phyloP scores from a whole-genome alignment of 495 filamentous ascomycete genomes.

The Podospora conica region DNA sequence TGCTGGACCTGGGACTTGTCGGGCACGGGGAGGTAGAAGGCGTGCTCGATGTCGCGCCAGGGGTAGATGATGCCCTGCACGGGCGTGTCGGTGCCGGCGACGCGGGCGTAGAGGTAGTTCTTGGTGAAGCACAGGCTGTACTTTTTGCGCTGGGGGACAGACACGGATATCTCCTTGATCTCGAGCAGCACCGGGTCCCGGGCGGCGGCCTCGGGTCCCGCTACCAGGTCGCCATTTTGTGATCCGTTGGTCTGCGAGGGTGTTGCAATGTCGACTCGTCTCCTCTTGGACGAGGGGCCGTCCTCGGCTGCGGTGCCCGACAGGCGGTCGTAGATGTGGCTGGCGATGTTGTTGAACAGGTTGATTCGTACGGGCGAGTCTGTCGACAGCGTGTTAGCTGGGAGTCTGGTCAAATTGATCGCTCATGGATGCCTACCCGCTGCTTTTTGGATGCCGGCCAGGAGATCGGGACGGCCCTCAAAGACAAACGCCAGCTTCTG shows the following conservation, averaged over 20 bases:
- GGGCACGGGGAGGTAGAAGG: slow-evolving; percentile 77
- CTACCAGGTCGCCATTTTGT: neutral
- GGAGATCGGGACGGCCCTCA: slow-evolving; percentile 39
- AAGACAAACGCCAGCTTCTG: slow-evolving; percentile 40
- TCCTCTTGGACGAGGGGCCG: slow-evolving; percentile 41
- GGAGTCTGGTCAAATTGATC: neutral
- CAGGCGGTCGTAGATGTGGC: slow-evolving; percentile 39
- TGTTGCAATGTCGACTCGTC: slow-evolving; percentile 43
- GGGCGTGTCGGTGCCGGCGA: slow-evolving; percentile 55
- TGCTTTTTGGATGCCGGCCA: slow-evolving; percentile 38
- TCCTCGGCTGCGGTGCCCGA: slow-evolving; percentile 21
- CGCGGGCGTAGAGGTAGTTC: slow-evolving; percentile 61
- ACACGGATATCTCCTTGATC: slow-evolving; percentile 66
- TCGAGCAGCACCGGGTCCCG: slow-evolving; percentile 49
- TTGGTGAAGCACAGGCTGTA: slow-evolving; percentile 68
- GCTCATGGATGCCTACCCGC: slow-evolving; percentile 30
- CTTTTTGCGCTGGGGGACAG: slow-evolving; percentile 88
- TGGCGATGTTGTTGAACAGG: slow-evolving; percentile 51
- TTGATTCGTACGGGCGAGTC: slow-evolving; percentile 39
- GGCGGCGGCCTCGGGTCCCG: slow-evolving; percentile 29
- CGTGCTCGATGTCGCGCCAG: slow-evolving; percentile 70
- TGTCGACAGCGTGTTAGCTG: slow-evolving; percentile 17
- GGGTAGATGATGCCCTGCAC: slow-evolving; percentile 61
- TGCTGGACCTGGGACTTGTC: slow-evolving; percentile 84
- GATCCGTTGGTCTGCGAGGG: slow-evolving; percentile 15